A percentile compares a stretch with the other conserved stretches of the same genome.
Evolutionary conservation across 176 grass and related monocot genomes (phyloP).

Genomic region (Carex parvula): DNA sequence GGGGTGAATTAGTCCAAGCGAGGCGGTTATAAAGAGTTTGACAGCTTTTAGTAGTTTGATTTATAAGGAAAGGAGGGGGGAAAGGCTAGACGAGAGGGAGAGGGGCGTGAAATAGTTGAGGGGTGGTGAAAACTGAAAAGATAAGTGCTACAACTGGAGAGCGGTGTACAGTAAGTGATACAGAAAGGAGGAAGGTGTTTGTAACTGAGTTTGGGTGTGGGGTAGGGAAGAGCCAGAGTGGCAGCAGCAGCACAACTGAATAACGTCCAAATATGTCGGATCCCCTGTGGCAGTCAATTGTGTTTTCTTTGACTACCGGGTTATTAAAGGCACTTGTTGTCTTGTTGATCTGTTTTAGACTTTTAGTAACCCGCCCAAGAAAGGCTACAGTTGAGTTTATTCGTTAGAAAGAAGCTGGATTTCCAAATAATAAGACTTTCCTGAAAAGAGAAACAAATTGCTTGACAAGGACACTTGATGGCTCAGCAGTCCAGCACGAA

Average conservation of each 20-base stretch:
- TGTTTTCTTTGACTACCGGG: not conserved
- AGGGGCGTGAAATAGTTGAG: not conserved
- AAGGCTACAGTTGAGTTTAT: not conserved
- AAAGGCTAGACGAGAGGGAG: not conserved
- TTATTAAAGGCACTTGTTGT: not conserved
- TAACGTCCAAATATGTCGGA: not conserved
- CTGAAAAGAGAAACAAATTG: not conserved
- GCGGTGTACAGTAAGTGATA: not conserved
- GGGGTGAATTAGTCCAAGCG: not conserved
- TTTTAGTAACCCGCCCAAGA: not conserved
- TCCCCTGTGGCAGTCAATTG: too few species aligned
- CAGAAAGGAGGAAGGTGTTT: not conserved
- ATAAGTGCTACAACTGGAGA: slow-evolving; percentile 3
- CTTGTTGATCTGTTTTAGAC: not conserved
- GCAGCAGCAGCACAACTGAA: slow-evolving; percentile 29
- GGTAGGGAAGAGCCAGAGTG: slow-evolving; percentile 23
- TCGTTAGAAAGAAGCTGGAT: not conserved
- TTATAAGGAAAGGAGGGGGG: not conserved
- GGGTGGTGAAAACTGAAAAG: not conserved
- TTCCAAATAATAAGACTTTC: not conserved
- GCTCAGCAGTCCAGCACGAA: slow-evolving; percentile 9
- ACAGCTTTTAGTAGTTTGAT: slow-evolving; percentile 20
- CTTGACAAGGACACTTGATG: slow-evolving; percentile 22
- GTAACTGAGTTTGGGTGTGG: slow-evolving; percentile 8
- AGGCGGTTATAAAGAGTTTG: slow-evolving; percentile 11